Percentiles rank a stretch among this genome's conserved stretches.
Evolutionary conservation across 108 stramenopile genomes (phyloP).

Genomic region (Cyclotella sp.): DNA sequence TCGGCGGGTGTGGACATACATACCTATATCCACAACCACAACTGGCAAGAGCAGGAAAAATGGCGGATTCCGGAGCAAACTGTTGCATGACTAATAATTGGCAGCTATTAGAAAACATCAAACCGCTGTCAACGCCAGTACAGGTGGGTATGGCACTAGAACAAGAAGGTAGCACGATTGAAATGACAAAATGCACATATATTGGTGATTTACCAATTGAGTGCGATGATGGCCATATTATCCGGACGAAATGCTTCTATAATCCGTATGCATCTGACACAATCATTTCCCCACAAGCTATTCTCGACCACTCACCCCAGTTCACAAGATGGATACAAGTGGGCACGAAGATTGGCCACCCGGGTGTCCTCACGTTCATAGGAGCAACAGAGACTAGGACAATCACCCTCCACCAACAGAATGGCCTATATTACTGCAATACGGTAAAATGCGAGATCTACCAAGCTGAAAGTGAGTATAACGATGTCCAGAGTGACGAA

Average conservation of each 20-base stretch:
- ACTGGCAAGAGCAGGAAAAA: background rate
- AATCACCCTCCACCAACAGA: constrained; percentile 7
- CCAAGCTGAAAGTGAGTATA: background rate
- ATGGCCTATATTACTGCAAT: no score
- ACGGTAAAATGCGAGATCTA: background rate
- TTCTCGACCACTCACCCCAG: background rate
- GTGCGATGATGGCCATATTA: background rate
- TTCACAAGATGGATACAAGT: background rate
- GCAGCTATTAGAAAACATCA: background rate
- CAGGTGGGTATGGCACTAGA: background rate
- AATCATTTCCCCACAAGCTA: constrained; percentile 4
- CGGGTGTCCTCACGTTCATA: background rate
- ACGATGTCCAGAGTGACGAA: no score
- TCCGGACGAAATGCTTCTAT: no score
- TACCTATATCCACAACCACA: background rate
- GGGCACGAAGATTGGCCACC: background rate
- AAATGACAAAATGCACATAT: constrained; percentile 3
- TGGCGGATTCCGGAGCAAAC: no score
- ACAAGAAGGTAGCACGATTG: background rate
- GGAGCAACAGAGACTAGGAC: background rate
- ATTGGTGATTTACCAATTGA: background rate
- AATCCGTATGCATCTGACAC: no score
- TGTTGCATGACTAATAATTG: background rate
- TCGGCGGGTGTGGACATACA: background rate
- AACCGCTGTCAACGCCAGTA: background rate